Evolutionary conservation across 352 stramenopile genomes (phyloP).

Genomic region (Phytophthora citricola): DNA sequence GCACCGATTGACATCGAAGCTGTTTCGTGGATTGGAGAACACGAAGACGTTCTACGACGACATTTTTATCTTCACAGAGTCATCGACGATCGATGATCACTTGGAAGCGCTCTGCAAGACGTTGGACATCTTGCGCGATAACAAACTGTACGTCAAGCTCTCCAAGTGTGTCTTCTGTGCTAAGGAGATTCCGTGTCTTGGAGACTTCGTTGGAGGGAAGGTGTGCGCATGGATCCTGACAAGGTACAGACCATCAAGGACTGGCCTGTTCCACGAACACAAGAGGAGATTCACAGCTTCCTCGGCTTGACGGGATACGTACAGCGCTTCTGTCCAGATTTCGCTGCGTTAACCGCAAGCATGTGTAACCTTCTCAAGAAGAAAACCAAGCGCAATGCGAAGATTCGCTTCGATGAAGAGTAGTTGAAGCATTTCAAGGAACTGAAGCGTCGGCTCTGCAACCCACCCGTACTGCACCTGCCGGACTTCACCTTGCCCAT

Average conservation of each 20-base stretch:
- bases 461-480: too few species aligned
- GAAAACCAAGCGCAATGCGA: background rate
- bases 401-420: too few species aligned
- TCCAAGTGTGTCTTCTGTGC: slow-evolving; percentile 9
- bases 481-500: background rate
- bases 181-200: slow-evolving; percentile 1
- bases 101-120: background rate
- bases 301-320: background rate
- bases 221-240: background rate
- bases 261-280: slow-evolving; percentile 1
- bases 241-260: slow-evolving; percentile 11
- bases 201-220: background rate
- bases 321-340: background rate
- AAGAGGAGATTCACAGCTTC: slow-evolving; percentile 8
- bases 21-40: background rate
- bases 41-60: slow-evolving; percentile 17
- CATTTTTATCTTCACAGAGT: slow-evolving; percentile 15
- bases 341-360: background rate
- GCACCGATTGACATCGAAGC: slow-evolving; percentile 8
- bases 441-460: background rate
- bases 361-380: background rate
- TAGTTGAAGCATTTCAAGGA: too few species aligned
- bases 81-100: slow-evolving; percentile 2
- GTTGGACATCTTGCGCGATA: slow-evolving; percentile 5
- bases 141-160: slow-evolving; percentile 11